Evolutionary conservation across 2,329 filamentous ascomycete genomes (phyloP).

Genomic region (Pyricularia pennisetigena): DNA sequence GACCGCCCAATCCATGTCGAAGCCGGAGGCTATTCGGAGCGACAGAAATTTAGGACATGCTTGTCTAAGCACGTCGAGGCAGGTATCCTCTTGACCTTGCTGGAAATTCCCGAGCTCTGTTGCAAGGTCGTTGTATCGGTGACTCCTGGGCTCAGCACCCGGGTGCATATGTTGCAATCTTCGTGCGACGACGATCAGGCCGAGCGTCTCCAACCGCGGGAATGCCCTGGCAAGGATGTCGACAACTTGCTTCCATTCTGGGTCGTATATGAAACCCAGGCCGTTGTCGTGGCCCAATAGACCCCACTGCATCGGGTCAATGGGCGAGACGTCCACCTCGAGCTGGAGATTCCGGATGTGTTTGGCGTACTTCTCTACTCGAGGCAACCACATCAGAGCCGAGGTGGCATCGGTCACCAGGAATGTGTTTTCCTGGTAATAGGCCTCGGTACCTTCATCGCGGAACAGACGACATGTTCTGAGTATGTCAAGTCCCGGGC

Average conservation of each 20-base stretch:
- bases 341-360: not conserved
- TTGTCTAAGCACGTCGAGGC: not conserved
- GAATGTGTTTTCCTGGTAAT: slow-evolving; percentile 5
- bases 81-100: not conserved
- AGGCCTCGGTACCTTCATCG: not conserved
- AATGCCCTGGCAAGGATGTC: not conserved
- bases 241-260: slow-evolving; percentile 2
- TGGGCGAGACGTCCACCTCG: slow-evolving; percentile 3
- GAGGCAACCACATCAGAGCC: slow-evolving; percentile 1
- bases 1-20: not conserved
- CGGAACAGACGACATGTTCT: slow-evolving; percentile 1
- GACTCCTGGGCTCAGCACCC: not conserved
- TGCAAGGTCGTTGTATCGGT: not conserved
- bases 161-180: not conserved
- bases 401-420: not conserved
- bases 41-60: not conserved
- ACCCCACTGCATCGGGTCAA: not conserved
- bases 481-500: not conserved
- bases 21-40: not conserved
- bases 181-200: slow-evolving; percentile 2
- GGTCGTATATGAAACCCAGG: not conserved
- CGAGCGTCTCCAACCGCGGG: slow-evolving; percentile 1
- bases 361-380: not conserved
- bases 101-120: not conserved
- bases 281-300: not conserved